Conservation (phyloP, 257 asterid genomes). For the Nicotiana sylvestris region DNA sequence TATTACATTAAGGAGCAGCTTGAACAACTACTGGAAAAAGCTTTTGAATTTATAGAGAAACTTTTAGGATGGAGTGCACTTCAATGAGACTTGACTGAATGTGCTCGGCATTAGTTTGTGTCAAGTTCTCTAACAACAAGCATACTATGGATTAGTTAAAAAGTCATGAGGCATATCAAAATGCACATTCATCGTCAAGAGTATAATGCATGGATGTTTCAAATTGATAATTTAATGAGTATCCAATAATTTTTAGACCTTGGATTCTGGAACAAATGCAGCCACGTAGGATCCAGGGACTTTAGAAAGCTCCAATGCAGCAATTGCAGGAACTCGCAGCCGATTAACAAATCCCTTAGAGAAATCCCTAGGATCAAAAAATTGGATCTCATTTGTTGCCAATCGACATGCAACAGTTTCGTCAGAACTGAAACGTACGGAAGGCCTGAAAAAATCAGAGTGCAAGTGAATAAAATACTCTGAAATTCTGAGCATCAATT, state of each 20-base stretch:
- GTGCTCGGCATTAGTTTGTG: not conserved
- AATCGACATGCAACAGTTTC: conserved; percentile 78
- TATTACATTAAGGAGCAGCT: not conserved
- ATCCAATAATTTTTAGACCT: conserved; percentile 40
- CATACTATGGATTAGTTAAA: not conserved
- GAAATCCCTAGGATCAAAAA: conserved; percentile 69
- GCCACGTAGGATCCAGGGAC: conserved; percentile 70
- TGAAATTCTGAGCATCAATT: conserved; percentile 7
- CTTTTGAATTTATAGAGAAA: not conserved
- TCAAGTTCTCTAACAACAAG: not conserved
- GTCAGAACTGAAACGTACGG: conserved; percentile 58
- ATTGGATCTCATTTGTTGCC: conserved; percentile 85
- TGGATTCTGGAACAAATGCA: conserved; percentile 84
- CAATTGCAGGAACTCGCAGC: conserved; percentile 82
- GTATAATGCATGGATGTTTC: not conserved
- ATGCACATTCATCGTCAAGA: not conserved
- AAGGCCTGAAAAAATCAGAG: conserved; percentile 54
- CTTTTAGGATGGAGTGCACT: not conserved
- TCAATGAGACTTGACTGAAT: not conserved
- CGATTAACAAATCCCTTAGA: conserved; percentile 67
- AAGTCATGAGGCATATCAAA: not conserved
- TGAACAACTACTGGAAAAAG: not conserved
- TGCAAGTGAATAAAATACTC: conserved; percentile 8
- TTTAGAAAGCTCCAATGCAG: conserved; percentile 81
- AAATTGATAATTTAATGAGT: not conserved